Conservation (phyloP, 1,284 basidiomycete genomes). For the Ustilago esculenta region DNA sequence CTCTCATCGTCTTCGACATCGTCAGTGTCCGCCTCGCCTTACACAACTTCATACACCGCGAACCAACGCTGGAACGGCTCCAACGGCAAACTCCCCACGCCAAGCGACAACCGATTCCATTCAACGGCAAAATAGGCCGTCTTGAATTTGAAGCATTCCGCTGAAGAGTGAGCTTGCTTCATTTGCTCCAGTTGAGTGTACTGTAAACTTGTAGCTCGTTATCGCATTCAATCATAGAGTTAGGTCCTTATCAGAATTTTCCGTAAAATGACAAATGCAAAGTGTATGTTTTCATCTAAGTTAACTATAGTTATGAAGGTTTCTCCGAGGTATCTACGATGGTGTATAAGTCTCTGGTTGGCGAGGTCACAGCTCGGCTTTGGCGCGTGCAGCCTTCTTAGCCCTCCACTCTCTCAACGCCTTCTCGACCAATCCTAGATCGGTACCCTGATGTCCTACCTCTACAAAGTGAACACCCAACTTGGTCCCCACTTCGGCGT, state of each 20-base stretch:
- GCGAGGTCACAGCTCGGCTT: constrained; percentile 5
- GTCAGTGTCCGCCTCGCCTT: constrained; percentile 13
- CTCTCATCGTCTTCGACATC: constrained; percentile 19
- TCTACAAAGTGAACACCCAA: constrained; percentile 64
- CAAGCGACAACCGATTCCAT: constrained; percentile 6
- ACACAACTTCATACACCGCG: not conserved
- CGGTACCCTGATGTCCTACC: constrained; percentile 56
- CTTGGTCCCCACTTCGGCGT: constrained; percentile 59
- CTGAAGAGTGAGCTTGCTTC: constrained; percentile 2
- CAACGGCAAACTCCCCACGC: not conserved
- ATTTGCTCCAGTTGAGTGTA: not conserved
- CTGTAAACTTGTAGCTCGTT: too few species aligned
- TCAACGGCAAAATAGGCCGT: constrained; percentile 15
- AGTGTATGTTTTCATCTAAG: too few species aligned
- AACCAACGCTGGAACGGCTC: constrained; percentile 8
- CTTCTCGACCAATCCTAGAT: constrained; percentile 53
- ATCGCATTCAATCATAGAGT: not conserved
- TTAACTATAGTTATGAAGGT: too few species aligned
- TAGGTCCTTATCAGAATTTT: too few species aligned
- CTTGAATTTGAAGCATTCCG: constrained; percentile 14
- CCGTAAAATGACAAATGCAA: too few species aligned
- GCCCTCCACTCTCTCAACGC: constrained; percentile 56
- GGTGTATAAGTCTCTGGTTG: too few species aligned
- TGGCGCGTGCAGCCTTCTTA: constrained; percentile 25
- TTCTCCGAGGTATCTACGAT: too few species aligned